These are phyloP conservation scores for Aspergillus oerlinghausenensis DNA, from an alignment of 2,329 filamentous ascomycete species.

Conservation along the genomic window DNA sequence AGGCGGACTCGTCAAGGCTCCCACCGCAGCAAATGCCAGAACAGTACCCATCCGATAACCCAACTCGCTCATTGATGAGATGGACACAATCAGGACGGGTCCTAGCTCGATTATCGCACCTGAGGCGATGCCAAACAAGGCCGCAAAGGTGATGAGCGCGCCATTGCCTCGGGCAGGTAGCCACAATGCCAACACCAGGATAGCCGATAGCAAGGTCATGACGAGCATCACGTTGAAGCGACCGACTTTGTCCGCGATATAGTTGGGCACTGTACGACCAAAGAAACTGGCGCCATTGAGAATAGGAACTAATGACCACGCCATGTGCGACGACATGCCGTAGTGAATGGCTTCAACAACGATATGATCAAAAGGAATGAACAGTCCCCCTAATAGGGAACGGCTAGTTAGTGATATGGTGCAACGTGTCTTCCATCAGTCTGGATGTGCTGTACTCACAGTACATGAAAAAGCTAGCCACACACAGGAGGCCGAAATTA, in stretches of 20 bases:
- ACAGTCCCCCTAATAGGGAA: not conserved
- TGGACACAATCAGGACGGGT: slow-evolving; percentile 1
- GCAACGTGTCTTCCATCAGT: too few species aligned
- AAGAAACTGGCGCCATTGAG: slow-evolving; percentile 1
- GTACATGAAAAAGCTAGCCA: too few species aligned
- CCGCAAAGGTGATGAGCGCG: not conserved
- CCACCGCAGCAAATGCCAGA: slow-evolving; percentile 3
- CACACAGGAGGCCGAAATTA: too few species aligned
- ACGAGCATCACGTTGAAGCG: slow-evolving; percentile 3
- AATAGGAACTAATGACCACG: not conserved
- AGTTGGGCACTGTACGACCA: slow-evolving; percentile 1
- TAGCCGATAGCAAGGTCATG: not conserved
- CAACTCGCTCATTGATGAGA: slow-evolving; percentile 1
- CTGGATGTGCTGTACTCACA: too few species aligned
- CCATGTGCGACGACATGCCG: not conserved
- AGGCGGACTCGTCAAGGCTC: slow-evolving; percentile 1
- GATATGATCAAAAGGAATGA: not conserved
- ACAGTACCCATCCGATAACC: slow-evolving; percentile 5
- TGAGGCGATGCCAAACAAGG: slow-evolving; percentile 2
- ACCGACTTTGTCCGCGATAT: slow-evolving; percentile 3
- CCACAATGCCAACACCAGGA: slow-evolving; percentile 6
- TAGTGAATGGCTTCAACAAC: not conserved
- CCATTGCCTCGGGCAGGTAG: not conserved
- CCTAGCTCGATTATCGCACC: slow-evolving; percentile 4
- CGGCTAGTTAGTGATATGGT: too few species aligned